A percentile compares a stretch with the other conserved stretches of the same genome.
Evolutionary conservation across 257 asterid genomes (phyloP).

Genomic region (Anisodus tanguticus): DNA sequence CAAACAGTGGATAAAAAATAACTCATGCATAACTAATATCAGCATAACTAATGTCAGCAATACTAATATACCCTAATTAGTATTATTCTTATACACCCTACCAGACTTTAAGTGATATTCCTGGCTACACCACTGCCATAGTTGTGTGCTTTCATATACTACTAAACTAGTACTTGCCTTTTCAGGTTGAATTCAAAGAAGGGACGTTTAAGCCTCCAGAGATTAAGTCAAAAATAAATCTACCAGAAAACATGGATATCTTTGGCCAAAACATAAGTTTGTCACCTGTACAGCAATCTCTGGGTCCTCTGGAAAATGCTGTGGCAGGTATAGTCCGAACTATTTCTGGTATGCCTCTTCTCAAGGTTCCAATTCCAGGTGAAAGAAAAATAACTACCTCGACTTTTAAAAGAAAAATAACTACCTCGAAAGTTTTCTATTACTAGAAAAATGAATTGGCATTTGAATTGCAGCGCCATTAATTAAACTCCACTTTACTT

Average conservation of each 20-base stretch:
- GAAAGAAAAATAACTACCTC: slow-evolving; percentile 26
- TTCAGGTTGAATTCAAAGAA: slow-evolving; percentile 82
- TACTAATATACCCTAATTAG: no score
- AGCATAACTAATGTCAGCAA: no score
- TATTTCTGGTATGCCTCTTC: slow-evolving; percentile 81
- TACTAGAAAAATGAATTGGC: no score
- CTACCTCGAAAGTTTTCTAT: no score
- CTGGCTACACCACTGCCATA: no score
- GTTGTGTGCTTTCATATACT: background rate
- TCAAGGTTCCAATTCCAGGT: slow-evolving; percentile 82
- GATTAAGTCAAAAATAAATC: slow-evolving; percentile 74
- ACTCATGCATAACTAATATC: no score
- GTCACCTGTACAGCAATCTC: slow-evolving; percentile 61
- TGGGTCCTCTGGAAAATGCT: slow-evolving; percentile 66
- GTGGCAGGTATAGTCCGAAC: slow-evolving; percentile 64
- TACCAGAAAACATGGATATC: slow-evolving; percentile 64
- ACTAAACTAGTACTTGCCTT: background rate
- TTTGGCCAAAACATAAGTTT: slow-evolving; percentile 81
- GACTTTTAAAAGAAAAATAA: no score
- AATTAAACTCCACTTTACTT: no score
- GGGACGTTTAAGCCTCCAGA: slow-evolving; percentile 83
- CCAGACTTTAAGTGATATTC: no score
- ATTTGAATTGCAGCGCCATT: no score
- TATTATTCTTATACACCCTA: no score
- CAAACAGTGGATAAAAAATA: no score